Conservation (phyloP, 2,329 filamentous ascomycete genomes). For the Pyrenophora teres region DNA sequence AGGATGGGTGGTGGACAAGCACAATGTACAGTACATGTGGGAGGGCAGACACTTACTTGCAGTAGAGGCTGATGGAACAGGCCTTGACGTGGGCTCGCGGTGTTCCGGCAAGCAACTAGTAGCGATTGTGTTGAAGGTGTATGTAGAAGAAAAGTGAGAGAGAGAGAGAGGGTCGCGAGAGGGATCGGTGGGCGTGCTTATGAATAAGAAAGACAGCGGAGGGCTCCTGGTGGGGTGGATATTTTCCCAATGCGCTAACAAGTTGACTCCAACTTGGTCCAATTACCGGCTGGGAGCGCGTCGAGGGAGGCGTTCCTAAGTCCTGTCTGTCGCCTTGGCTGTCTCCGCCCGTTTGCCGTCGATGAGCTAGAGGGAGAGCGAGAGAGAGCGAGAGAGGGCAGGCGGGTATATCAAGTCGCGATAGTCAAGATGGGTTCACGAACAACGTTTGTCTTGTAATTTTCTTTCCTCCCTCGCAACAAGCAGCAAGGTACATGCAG, state of each 20-base stretch:
- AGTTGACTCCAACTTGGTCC: conserved; percentile 37
- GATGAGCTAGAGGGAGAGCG: conserved; percentile 9
- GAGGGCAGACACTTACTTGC: conserved; percentile 37
- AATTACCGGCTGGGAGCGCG: conserved; percentile 38
- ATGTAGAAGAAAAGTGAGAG: background rate
- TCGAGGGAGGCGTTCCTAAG: conserved; percentile 27
- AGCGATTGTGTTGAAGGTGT: conserved; percentile 23
- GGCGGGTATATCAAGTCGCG: conserved; percentile 16
- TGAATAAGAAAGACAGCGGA: conserved; percentile 40
- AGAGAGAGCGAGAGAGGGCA: too few relatives aligned
- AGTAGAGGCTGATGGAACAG: conserved; percentile 30
- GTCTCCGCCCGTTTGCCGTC: conserved; percentile 25
- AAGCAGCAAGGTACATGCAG: too few relatives aligned
- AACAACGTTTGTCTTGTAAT: conserved; percentile 20
- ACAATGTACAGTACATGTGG: conserved; percentile 15
- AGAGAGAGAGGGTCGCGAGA: conserved; percentile 22
- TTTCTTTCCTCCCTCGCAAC: background rate
- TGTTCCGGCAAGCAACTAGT: conserved; percentile 39
- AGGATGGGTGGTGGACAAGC: conserved; percentile 22
- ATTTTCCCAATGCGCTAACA: conserved; percentile 44
- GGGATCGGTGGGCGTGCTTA: conserved; percentile 39
- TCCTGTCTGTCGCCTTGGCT: conserved; percentile 17
- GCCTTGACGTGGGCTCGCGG: conserved; percentile 32
- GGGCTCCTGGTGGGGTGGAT: conserved; percentile 41
- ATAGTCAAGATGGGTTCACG: conserved; percentile 25